Conservation (phyloP, 2,329 filamentous ascomycete species). For the Pleomassaria siparia region DNA sequence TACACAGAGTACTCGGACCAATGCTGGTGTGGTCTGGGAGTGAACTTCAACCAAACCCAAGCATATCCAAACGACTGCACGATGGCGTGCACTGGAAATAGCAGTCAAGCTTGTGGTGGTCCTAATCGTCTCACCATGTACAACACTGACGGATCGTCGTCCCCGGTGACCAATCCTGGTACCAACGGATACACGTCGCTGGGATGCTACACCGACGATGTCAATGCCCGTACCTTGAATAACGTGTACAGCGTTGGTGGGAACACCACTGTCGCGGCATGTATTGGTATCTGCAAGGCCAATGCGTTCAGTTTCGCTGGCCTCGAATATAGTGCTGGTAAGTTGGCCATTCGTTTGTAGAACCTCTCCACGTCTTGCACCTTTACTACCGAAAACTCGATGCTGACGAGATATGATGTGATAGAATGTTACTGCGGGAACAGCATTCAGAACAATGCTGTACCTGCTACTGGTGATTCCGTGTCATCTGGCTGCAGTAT, state of each 20-base stretch:
- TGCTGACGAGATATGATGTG: neutral
- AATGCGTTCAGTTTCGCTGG: constrained; percentile 21
- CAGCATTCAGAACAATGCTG: neutral
- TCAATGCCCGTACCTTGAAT: constrained; percentile 19
- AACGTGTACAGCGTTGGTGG: constrained; percentile 17
- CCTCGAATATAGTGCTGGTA: constrained; percentile 20
- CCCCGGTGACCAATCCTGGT: constrained; percentile 18
- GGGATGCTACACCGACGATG: constrained; percentile 27
- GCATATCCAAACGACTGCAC: constrained; percentile 12
- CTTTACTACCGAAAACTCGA: neutral
- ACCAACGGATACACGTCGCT: constrained; percentile 22
- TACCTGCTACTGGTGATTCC: constrained; percentile 34
- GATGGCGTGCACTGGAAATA: constrained; percentile 19
- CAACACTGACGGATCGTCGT: constrained; percentile 13
- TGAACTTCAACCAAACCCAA: constrained; percentile 15
- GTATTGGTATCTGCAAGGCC: constrained; percentile 21
- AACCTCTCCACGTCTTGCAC: neutral
- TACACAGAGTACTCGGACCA: constrained; percentile 16
- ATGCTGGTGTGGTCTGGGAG: constrained; percentile 20
- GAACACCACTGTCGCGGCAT: constrained; percentile 19
- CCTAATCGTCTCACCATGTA: constrained; percentile 28
- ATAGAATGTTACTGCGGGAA: neutral
- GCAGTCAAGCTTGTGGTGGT: constrained; percentile 16
- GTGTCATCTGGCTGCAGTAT: constrained; percentile 28
- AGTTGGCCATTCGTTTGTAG: neutral